These are phyloP conservation scores for Ganoderma lucidum DNA, from an alignment of 1,284 basidiomycete species.

Conservation along the genomic window DNA sequence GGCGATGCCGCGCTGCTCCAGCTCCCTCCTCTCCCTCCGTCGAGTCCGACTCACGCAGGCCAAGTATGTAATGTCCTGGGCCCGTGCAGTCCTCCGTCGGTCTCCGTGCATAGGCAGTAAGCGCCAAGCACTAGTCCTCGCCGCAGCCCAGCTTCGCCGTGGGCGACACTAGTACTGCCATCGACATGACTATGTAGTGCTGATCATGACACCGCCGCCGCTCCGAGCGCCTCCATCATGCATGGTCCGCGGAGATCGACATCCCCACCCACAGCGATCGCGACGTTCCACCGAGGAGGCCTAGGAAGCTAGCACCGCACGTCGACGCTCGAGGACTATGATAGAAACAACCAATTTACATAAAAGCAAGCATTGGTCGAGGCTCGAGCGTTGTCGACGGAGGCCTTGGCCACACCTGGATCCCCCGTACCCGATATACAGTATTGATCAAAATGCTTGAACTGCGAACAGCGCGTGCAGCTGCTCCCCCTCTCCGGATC, in stretches of 20 bases:
- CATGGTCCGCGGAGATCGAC: slow-evolving; percentile 6
- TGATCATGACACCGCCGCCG: background rate
- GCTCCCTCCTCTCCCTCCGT: background rate
- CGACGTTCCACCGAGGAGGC: background rate
- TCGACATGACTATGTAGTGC: background rate
- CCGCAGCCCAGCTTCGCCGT: background rate
- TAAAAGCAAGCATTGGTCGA: background rate
- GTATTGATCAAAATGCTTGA: background rate
- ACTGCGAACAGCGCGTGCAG: background rate
- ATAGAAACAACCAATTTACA: background rate
- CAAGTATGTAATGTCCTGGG: background rate
- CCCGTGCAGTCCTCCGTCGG: background rate
- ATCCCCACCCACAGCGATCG: background rate
- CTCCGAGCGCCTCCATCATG: background rate
- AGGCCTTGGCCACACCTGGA: background rate
- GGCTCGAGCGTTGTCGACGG: background rate
- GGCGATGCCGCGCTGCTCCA: background rate
- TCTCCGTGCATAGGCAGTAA: background rate
- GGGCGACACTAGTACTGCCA: background rate
- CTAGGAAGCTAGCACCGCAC: background rate
- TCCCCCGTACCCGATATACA: background rate
- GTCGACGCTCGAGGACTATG: background rate
- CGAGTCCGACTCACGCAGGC: background rate
- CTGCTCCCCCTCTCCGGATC: background rate
- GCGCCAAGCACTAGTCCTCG: background rate